These are phyloP conservation scores for Arthroderma uncinatum DNA, from an alignment of 2,329 filamentous ascomycete genomes.

Conservation along the genomic window DNA sequence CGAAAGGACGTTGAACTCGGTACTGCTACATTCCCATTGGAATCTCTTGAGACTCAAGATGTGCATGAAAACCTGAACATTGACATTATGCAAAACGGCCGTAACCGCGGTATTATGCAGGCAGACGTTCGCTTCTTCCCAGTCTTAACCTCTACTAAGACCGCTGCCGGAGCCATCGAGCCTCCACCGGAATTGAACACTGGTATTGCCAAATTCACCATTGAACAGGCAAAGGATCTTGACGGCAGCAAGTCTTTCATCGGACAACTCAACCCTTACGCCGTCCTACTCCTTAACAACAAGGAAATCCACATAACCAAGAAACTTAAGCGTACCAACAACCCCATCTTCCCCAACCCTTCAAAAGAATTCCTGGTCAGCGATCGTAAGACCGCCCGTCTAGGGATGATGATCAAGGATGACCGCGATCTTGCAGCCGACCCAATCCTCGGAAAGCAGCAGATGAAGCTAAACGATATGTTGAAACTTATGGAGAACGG, in stretches of 20 bases:
- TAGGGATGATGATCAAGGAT: conserved; percentile 90
- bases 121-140: conserved; percentile 92
- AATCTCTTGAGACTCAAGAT: conserved; percentile 63
- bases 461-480: conserved; percentile 92
- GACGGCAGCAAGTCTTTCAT: conserved; percentile 87
- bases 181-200: conserved; percentile 82
- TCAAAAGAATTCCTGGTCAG: conserved; percentile 92
- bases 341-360: conserved; percentile 88
- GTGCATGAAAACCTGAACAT: conserved; percentile 76
- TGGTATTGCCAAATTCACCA: conserved; percentile 83
- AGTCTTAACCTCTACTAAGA: conserved; percentile 58
- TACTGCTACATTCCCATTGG: conserved; percentile 70
- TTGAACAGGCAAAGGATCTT: conserved; percentile 93
- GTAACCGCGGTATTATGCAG: conserved; percentile 66
- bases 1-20: conserved; percentile 95
- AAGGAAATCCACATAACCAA: conserved; percentile 82
- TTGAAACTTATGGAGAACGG: conserved; percentile 82
- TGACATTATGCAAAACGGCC: conserved; percentile 74
- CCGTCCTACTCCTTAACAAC: conserved; percentile 74
- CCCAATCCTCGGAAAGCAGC: conserved; percentile 78
- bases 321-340: conserved; percentile 93
- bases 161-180: conserved; percentile 64
- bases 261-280: conserved; percentile 84
- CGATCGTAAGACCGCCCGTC: conserved; percentile 76
- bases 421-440: conserved; percentile 77